Conservation (phyloP, 768 basidiomycete species). For the Xerocomus potaroensis region DNA sequence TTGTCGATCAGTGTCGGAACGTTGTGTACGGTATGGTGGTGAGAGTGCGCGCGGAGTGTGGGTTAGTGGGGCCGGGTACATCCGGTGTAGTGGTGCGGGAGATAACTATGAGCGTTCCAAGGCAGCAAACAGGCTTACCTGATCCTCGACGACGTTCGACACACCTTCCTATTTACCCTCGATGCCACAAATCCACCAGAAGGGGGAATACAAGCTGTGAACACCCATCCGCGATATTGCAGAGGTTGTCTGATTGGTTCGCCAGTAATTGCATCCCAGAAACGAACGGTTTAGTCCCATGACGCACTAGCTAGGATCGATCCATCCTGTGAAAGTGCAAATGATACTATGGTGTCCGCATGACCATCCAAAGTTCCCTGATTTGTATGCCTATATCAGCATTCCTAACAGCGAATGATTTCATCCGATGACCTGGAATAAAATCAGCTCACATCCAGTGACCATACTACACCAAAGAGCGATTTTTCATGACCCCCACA, state of each 20-base stretch:
- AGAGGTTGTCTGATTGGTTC: neutral
- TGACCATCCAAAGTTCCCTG: slow-evolving; percentile 7
- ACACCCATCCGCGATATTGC: accelerated
- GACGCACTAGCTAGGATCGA: slow-evolving; percentile 6
- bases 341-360: neutral
- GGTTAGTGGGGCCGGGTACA: neutral
- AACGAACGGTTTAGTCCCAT: neutral
- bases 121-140: neutral
- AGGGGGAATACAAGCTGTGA: neutral
- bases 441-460: slow-evolving; percentile 4
- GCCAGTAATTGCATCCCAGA: slow-evolving; percentile 2
- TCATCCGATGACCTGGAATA: neutral
- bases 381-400: neutral
- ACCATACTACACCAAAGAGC: too few species aligned
- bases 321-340: neutral
- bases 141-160: neutral
- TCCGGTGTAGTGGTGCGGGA: too few species aligned
- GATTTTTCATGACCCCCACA: too few species aligned
- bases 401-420: slow-evolving; percentile 2
- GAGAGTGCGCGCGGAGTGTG: neutral
- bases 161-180: neutral
- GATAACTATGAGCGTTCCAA: neutral
- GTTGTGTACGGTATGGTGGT: neutral
- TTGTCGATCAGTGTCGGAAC: neutral
- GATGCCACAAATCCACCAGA: slow-evolving; percentile 3